Percentiles rank a stretch among this genome's conserved stretches.
phyloP scores from a whole-genome alignment of 2,329 filamentous ascomycete genomes.

The Cercospora sesami region DNA sequence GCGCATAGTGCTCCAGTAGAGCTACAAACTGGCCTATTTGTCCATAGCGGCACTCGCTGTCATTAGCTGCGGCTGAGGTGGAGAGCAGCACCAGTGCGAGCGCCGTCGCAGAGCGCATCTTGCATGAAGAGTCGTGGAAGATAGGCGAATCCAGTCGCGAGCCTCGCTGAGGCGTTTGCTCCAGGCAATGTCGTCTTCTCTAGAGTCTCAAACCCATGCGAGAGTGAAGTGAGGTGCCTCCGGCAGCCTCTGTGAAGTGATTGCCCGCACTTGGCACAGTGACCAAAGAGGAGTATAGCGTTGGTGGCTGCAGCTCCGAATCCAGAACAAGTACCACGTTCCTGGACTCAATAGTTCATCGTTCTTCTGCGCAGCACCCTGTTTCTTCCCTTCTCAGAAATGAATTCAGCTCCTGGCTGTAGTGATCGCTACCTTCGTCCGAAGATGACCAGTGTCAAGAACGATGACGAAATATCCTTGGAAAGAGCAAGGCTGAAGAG shows the following conservation, averaged over 20 bases:
- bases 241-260: background rate
- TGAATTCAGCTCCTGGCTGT: background rate
- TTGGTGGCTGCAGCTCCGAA: conserved; percentile 7
- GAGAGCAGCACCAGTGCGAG: background rate
- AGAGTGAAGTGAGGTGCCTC: background rate
- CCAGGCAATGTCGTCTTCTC: conserved; percentile 5
- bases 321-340: conserved; percentile 9
- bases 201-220: conserved; percentile 1
- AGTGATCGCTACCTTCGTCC: background rate
- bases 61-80: conserved; percentile 5
- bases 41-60: conserved; percentile 13
- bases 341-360: conserved; percentile 3
- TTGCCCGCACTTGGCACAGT: conserved; percentile 4
- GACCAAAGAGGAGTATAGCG: conserved; percentile 3
- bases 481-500: background rate
- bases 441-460: background rate
- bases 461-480: background rate
- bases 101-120: background rate
- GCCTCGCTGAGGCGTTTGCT: conserved; percentile 6
- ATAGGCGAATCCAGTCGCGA: background rate
- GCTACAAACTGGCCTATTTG: conserved; percentile 7
- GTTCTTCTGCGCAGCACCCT: background rate
- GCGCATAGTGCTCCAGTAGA: conserved; percentile 17
- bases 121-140: background rate
- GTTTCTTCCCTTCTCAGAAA: background rate